Conservation (phyloP, 495 filamentous ascomycete genomes). For the Aspergillus mulundensis region DNA sequence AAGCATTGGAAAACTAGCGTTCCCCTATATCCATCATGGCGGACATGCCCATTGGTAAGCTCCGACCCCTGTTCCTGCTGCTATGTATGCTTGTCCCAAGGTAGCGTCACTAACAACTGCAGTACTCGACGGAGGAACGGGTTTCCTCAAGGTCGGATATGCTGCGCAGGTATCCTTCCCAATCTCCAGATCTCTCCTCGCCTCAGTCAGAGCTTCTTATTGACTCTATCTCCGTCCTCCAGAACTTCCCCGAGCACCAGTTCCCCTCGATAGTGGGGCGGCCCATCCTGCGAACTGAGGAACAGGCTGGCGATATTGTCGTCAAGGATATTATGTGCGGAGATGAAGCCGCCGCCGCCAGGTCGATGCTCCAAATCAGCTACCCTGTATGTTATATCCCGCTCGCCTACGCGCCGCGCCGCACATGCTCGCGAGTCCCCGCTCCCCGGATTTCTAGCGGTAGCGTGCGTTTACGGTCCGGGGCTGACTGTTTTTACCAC, state of each 20-base stretch:
- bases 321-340: slow-evolving; percentile 99
- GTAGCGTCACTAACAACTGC: slow-evolving; percentile 24
- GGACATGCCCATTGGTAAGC: slow-evolving; percentile 68
- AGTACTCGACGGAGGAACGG: slow-evolving; percentile 99
- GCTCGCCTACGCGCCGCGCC: slow-evolving; percentile 4
- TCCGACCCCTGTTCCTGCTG: slow-evolving; percentile 11
- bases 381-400: slow-evolving; percentile 65
- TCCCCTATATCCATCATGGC: slow-evolving; percentile 49
- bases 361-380: slow-evolving; percentile 94
- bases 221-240: slow-evolving; percentile 9
- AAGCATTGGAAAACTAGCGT: neutral
- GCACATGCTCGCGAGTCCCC: slow-evolving; percentile 14
- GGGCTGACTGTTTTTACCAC: neutral
- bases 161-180: slow-evolving; percentile 62
- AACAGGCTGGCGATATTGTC: slow-evolving; percentile 68
- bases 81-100: slow-evolving; percentile 10
- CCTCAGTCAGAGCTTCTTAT: slow-evolving; percentile 11
- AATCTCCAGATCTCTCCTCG: slow-evolving; percentile 18
- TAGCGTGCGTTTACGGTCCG: slow-evolving; percentile 18
- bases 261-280: slow-evolving; percentile 98
- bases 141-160: slow-evolving; percentile 99
- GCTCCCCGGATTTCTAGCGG: slow-evolving; percentile 24
- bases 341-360: slow-evolving; percentile 92
- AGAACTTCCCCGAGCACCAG: slow-evolving; percentile 99
- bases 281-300: slow-evolving; percentile 94